Evolutionary conservation across 2,329 filamentous ascomycete genomes (phyloP).

Genomic region (Pyrenochaeta sp.): DNA sequence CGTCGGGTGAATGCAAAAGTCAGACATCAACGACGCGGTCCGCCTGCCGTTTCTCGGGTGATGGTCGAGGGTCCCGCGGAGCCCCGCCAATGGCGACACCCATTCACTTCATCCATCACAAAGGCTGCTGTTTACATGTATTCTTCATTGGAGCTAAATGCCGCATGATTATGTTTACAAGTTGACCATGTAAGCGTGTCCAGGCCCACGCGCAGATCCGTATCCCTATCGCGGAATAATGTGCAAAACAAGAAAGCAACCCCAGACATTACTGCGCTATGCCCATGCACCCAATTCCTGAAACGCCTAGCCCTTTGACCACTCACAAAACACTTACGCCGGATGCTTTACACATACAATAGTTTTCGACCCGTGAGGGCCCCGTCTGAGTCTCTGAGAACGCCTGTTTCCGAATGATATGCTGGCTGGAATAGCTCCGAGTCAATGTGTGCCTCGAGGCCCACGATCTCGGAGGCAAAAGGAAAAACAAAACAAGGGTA

Average conservation of each 20-base stretch:
- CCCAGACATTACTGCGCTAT: constrained; percentile 21
- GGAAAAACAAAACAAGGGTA: constrained; percentile 17
- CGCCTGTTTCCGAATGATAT: constrained; percentile 28
- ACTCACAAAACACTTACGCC: constrained; percentile 18
- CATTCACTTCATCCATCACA: neutral
- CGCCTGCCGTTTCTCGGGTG: constrained; percentile 6
- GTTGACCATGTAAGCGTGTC: constrained; percentile 9
- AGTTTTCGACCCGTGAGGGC: constrained; percentile 38
- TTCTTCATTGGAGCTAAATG: constrained; percentile 9
- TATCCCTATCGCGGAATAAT: constrained; percentile 10
- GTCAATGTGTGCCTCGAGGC: too few relatives aligned
- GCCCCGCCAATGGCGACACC: constrained; percentile 3
- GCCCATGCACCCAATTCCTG: constrained; percentile 26
- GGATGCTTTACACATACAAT: constrained; percentile 32
- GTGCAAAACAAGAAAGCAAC: constrained; percentile 19
- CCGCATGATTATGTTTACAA: constrained; percentile 17
- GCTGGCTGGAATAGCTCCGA: constrained; percentile 6
- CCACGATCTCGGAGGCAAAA: neutral
- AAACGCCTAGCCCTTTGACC: constrained; percentile 27
- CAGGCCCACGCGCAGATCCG: constrained; percentile 2
- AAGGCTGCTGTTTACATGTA: constrained; percentile 5
- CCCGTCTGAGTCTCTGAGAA: constrained; percentile 30
- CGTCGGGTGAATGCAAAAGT: constrained; percentile 3
- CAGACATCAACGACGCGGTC: too few relatives aligned
- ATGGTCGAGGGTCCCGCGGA: too few relatives aligned